These are phyloP conservation scores for Hirsutella rhossiliensis DNA, from an alignment of 2,329 filamentous ascomycete genomes.

Conservation along the genomic window DNA sequence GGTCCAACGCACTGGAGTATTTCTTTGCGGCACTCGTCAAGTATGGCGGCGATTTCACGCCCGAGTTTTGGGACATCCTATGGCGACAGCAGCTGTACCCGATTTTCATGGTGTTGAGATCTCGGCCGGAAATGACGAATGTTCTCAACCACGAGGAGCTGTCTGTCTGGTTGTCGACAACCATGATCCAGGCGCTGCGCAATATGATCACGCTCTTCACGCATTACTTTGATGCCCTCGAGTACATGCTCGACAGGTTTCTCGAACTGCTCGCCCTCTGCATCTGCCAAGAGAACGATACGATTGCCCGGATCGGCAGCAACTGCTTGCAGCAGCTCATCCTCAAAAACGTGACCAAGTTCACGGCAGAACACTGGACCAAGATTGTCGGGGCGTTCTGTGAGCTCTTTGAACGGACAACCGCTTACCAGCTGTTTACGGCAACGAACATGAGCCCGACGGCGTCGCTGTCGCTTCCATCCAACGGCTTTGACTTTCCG, in stretches of 20 bases:
- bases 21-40: conserved; percentile 88
- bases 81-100: conserved; percentile 96
- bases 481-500: conserved; percentile 40
- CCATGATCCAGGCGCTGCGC: conserved; percentile 94
- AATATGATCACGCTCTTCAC: conserved; percentile 99
- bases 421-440: conserved; percentile 89
- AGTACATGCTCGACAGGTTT: conserved; percentile 98
- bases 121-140: conserved; percentile 91
- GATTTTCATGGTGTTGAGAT: conserved; percentile 96
- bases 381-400: conserved; percentile 95
- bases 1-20: conserved; percentile 82
- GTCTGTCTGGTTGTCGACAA: conserved; percentile 97
- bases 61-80: conserved; percentile 95
- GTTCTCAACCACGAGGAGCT: conserved; percentile 92
- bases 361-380: conserved; percentile 75
- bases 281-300: conserved; percentile 98
- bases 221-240: conserved; percentile 90
- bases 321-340: conserved; percentile 97
- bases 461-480: conserved; percentile 35
- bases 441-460: conserved; percentile 51
- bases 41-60: conserved; percentile 83
- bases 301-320: conserved; percentile 92
- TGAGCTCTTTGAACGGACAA: conserved; percentile 87
- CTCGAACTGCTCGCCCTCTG: conserved; percentile 87
- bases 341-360: conserved; percentile 89